These are phyloP conservation scores for Logfia minima DNA, from an alignment of 129 eudicot species.

Conservation along the genomic window DNA sequence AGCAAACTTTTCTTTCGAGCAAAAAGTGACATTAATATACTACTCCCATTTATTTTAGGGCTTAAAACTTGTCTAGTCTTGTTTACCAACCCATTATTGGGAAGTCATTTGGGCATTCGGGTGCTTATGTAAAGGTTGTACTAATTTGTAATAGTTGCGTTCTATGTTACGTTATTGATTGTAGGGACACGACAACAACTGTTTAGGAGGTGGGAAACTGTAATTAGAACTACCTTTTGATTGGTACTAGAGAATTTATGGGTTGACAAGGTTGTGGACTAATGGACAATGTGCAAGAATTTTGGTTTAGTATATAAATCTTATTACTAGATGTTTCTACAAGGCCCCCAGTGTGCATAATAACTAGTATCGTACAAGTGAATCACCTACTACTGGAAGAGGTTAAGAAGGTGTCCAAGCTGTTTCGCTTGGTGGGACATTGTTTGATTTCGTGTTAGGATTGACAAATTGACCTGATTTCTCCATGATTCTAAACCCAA, in stretches of 20 bases:
- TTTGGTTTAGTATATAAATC: slow-evolving; percentile 8
- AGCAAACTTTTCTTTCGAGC: no score
- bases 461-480: slow-evolving; percentile 2
- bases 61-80: background rate
- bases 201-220: slow-evolving; percentile 12
- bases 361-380: slow-evolving; percentile 15
- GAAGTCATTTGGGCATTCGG: background rate
- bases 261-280: slow-evolving; percentile 32
- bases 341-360: slow-evolving; percentile 10
- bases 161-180: background rate
- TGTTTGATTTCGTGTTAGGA: slow-evolving; percentile 7
- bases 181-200: background rate
- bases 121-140: background rate
- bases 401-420: background rate
- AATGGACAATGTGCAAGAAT: slow-evolving; percentile 12
- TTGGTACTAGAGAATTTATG: slow-evolving; percentile 20
- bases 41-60: background rate
- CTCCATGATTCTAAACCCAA: background rate
- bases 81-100: background rate
- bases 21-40: background rate
- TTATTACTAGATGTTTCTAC: slow-evolving; percentile 29
- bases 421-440: slow-evolving; percentile 4
- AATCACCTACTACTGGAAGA: background rate
- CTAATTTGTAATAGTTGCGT: background rate
- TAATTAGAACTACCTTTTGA: slow-evolving; percentile 24